phyloP scores from a whole-genome alignment of 352 stramenopile genomes.

The Phytophthora macrochlamydospora region DNA sequence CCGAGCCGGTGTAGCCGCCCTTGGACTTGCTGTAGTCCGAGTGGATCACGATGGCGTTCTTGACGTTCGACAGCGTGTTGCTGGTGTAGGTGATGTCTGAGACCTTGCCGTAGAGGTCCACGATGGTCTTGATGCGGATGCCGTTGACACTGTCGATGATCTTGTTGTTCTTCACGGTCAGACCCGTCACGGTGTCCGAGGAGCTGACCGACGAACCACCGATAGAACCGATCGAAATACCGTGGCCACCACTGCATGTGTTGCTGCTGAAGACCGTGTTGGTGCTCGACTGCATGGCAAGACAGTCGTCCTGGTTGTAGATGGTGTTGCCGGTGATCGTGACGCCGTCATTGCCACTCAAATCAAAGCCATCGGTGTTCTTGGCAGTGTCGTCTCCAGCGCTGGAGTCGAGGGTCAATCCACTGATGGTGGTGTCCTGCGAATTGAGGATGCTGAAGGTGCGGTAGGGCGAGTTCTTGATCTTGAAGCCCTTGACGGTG shows the following conservation, averaged over 20 bases:
- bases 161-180: slow-evolving; percentile 32
- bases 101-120: slow-evolving; percentile 29
- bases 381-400: slow-evolving; percentile 15
- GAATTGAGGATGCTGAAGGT: slow-evolving; percentile 32
- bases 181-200: slow-evolving; percentile 27
- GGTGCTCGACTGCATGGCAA: slow-evolving; percentile 38
- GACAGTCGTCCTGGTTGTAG: slow-evolving; percentile 32
- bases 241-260: slow-evolving; percentile 14
- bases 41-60: slow-evolving; percentile 25
- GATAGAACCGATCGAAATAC: slow-evolving; percentile 41
- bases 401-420: slow-evolving; percentile 37
- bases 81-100: slow-evolving; percentile 22
- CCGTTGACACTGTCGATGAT: slow-evolving; percentile 36
- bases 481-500: slow-evolving; percentile 25
- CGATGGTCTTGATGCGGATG: slow-evolving; percentile 35
- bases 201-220: slow-evolving; percentile 15
- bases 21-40: slow-evolving; percentile 22
- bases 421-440: slow-evolving; percentile 22
- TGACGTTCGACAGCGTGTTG: slow-evolving; percentile 27
- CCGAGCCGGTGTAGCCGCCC: slow-evolving; percentile 13
- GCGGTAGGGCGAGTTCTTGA: slow-evolving; percentile 31
- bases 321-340: slow-evolving; percentile 33
- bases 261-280: slow-evolving; percentile 17
- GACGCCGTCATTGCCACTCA: slow-evolving; percentile 26
- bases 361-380: slow-evolving; percentile 38